A percentile compares a stretch with the other conserved stretches of the same genome.
phyloP scores from a whole-genome alignment of 345 rosid genomes.

The Gossypium longicalyx region DNA sequence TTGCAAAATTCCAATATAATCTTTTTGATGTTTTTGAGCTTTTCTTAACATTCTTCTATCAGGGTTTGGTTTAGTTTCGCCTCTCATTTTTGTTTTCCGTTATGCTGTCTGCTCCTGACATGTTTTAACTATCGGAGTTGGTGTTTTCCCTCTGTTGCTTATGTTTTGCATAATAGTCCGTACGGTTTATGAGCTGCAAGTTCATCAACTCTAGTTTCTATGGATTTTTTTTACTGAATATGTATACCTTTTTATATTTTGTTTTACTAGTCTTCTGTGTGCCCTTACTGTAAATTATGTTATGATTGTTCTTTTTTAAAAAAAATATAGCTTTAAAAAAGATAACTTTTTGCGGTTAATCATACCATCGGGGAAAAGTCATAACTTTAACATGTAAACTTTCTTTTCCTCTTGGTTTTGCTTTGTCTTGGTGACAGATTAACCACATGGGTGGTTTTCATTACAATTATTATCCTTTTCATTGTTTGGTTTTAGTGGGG shows the following conservation, averaged over 20 bases:
- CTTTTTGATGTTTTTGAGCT: neutral
- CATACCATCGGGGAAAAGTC: constrained; percentile 3
- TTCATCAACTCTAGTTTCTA: neutral
- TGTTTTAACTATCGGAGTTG: neutral
- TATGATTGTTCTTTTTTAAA: neutral
- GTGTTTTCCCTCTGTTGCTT: too few relatives aligned
- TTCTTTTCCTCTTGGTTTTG: neutral
- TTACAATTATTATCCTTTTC: constrained; percentile 9
- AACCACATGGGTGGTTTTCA: constrained; percentile 28
- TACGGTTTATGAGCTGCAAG: neutral
- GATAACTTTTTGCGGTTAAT: constrained; percentile 4
- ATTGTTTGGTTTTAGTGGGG: constrained; percentile 3
- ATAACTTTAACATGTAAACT: neutral
- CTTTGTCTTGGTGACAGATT: constrained; percentile 17
- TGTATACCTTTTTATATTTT: neutral
- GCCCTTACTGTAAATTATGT: neutral
- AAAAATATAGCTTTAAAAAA: neutral
- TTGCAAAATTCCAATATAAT: neutral
- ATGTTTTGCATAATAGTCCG: neutral
- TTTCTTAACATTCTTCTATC: neutral
- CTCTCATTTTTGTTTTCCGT: neutral
- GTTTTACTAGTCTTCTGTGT: neutral
- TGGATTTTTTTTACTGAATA: neutral
- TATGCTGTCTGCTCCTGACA: neutral
- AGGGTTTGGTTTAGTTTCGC: neutral